These are phyloP conservation scores for Acacia melanoxylon DNA, from an alignment of 306 rosid genomes.

Conservation along the genomic window DNA sequence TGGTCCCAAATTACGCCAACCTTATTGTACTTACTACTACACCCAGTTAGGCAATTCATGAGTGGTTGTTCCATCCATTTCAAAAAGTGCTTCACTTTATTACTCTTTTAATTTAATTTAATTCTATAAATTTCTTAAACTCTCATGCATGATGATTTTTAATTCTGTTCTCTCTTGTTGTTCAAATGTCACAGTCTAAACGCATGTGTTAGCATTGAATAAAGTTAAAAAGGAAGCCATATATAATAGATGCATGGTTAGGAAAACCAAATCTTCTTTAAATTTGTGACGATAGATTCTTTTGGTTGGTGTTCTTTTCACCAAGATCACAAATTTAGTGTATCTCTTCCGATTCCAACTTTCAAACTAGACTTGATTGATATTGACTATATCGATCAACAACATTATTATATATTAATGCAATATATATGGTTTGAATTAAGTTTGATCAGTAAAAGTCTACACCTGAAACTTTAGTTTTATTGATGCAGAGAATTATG, in stretches of 20 bases:
- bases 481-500: background rate
- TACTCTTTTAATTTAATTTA: background rate
- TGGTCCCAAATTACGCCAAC: slow-evolving; percentile 1
- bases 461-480: background rate
- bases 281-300: background rate
- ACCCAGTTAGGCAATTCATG: background rate
- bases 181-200: background rate
- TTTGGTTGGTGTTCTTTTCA: background rate
- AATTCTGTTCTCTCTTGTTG: background rate
- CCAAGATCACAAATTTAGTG: background rate
- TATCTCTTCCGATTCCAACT: background rate
- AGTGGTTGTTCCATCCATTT: background rate
- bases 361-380: background rate
- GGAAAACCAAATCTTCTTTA: background rate
- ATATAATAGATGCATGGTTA: background rate
- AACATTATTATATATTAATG: background rate
- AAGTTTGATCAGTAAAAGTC: background rate
- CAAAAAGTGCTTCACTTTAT: background rate
- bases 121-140: background rate
- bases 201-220: background rate
- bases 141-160: background rate
- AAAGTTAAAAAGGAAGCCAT: background rate
- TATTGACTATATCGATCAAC: background rate
- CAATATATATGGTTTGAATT: background rate
- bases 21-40: background rate